These are phyloP conservation scores for Ephemerocybe angulata DNA, from an alignment of 768 basidiomycete species.

Conservation along the genomic window DNA sequence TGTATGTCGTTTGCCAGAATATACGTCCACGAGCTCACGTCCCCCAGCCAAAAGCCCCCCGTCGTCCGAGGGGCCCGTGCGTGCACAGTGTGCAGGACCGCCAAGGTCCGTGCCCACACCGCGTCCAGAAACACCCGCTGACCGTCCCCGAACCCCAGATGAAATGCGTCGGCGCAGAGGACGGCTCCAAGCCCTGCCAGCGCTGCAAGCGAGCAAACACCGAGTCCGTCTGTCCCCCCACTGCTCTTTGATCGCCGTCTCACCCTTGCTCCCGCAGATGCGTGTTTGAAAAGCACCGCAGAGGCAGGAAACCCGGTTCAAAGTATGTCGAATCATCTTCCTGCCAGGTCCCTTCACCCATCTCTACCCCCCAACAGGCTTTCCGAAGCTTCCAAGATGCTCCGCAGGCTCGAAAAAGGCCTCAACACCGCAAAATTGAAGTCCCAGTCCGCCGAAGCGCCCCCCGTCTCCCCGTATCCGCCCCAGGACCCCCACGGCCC, in stretches of 20 bases:
- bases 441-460: slow-evolving; percentile 43
- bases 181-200: slow-evolving; percentile 76
- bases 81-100: slow-evolving; percentile 81
- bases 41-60: slow-evolving; percentile 40
- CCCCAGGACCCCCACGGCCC: slow-evolving; percentile 24
- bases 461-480: slow-evolving; percentile 30
- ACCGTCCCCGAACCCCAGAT: slow-evolving; percentile 48
- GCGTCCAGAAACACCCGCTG: slow-evolving; percentile 12
- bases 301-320: slow-evolving; percentile 85
- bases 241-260: slow-evolving; percentile 10
- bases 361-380: slow-evolving; percentile 42
- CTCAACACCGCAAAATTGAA: slow-evolving; percentile 75
- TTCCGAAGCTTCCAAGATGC: slow-evolving; percentile 87
- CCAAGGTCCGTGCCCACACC: slow-evolving; percentile 52
- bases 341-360: slow-evolving; percentile 11
- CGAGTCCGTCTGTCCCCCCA: slow-evolving; percentile 46
- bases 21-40: slow-evolving; percentile 5
- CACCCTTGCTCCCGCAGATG: slow-evolving; percentile 45
- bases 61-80: slow-evolving; percentile 58
- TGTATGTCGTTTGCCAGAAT: slow-evolving; percentile 23
- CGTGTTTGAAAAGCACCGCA: slow-evolving; percentile 84
- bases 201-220: slow-evolving; percentile 79
- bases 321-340: slow-evolving; percentile 49
- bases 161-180: slow-evolving; percentile 89
- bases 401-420: slow-evolving; percentile 81